phyloP scores from a whole-genome alignment of 1,284 basidiomycete genomes.

The Ceratobasidium sp. region DNA sequence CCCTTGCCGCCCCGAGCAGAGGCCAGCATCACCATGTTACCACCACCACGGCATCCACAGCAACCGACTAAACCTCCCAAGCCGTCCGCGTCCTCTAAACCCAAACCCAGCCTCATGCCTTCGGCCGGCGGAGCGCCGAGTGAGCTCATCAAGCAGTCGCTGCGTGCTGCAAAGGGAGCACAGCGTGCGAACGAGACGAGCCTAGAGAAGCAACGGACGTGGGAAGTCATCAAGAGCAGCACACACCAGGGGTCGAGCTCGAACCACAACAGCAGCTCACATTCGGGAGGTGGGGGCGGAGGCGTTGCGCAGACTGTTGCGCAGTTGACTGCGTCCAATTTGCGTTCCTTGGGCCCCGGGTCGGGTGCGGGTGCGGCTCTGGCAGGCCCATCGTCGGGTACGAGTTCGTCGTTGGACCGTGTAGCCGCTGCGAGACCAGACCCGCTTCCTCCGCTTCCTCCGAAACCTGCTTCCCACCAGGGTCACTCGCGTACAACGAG shows the following conservation, averaged over 20 bases:
- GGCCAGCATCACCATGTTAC: constrained; percentile 6
- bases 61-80: constrained; percentile 43
- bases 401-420: constrained; percentile 42
- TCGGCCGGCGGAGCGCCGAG: constrained; percentile 22
- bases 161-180: constrained; percentile 45
- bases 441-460: constrained; percentile 27
- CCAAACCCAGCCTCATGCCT: constrained; percentile 18
- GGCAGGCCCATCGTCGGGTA: constrained; percentile 39
- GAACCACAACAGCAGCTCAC: constrained; percentile 15
- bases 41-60: constrained; percentile 46
- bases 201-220: constrained; percentile 42
- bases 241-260: not conserved
- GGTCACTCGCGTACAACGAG: constrained; percentile 25
- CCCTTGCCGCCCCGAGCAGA: constrained; percentile 24
- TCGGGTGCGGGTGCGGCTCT: not conserved
- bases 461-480: constrained; percentile 37
- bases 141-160: constrained; percentile 45
- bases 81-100: constrained; percentile 34
- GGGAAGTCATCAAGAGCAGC: constrained; percentile 47
- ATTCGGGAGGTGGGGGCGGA: constrained; percentile 16
- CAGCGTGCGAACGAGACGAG: constrained; percentile 45
- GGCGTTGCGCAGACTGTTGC: constrained; percentile 37
- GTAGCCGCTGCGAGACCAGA: constrained; percentile 29
- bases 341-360: constrained; percentile 25
- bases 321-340: constrained; percentile 40